phyloP scores from a whole-genome alignment of 1,284 basidiomycete genomes.

The Fomitopsis pinicola region DNA sequence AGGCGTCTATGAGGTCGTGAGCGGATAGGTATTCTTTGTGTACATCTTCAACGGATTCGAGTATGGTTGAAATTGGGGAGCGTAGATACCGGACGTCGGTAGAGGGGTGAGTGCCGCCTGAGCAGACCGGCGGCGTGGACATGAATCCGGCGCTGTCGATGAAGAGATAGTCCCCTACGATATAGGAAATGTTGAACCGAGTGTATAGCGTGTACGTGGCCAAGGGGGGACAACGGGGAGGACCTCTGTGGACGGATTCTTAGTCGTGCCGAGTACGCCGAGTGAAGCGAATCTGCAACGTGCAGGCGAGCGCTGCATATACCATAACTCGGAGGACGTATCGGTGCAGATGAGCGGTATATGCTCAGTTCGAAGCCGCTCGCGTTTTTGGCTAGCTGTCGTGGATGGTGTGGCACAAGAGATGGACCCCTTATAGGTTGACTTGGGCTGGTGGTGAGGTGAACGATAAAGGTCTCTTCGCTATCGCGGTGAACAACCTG shows the following conservation, averaged over 20 bases:
- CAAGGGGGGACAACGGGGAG: not conserved
- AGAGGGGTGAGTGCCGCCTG: not conserved
- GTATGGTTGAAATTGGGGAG: constrained; percentile 41
- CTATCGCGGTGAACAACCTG: not conserved
- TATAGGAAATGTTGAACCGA: not conserved
- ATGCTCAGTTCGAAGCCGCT: not conserved
- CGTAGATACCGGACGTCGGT: not conserved
- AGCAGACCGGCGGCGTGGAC: not conserved
- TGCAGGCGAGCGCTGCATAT: not conserved
- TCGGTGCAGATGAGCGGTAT: not conserved
- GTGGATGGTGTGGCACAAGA: not conserved
- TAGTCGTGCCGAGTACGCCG: not conserved
- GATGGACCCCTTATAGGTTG: not conserved
- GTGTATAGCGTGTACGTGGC: not conserved
- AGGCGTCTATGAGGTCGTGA: constrained; percentile 57
- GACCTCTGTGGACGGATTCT: not conserved
- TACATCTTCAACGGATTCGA: constrained; percentile 36
- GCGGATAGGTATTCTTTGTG: constrained; percentile 29
- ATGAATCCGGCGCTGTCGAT: not conserved
- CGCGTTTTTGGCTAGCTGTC: not conserved
- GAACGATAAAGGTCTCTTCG: too few relatives aligned
- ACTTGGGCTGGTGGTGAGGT: too few relatives aligned
- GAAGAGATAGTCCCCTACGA: not conserved
- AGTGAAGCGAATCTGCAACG: not conserved
- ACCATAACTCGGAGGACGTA: not conserved